These are phyloP conservation scores for Phyllosticta citrichinensis DNA, from an alignment of 2,329 filamentous ascomycete genomes.

Conservation along the genomic window DNA sequence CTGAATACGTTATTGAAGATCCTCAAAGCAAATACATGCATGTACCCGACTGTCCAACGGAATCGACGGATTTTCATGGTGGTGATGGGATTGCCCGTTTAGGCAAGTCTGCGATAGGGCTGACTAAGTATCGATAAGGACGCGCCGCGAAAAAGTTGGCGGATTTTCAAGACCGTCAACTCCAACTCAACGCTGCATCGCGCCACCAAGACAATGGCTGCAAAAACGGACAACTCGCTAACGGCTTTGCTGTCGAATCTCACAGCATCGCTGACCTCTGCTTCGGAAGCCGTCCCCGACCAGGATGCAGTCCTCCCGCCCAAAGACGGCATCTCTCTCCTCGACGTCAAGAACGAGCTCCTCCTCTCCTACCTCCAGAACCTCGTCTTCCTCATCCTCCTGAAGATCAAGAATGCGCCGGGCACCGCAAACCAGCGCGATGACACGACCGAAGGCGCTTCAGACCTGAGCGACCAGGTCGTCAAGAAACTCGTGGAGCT, in stretches of 20 bases:
- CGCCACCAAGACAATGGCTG: conserved; percentile 11
- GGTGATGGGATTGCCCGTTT: background rate
- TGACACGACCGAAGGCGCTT: conserved; percentile 28
- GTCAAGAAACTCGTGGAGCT: conserved; percentile 84
- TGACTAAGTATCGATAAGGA: background rate
- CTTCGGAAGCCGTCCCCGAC: conserved; percentile 37
- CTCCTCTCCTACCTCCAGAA: conserved; percentile 93
- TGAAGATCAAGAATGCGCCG: conserved; percentile 49
- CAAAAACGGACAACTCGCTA: conserved; percentile 25
- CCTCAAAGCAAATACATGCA: too few species aligned
- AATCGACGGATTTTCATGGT: background rate
- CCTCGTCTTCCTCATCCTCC: conserved; percentile 73
- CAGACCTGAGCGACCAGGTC: conserved; percentile 49
- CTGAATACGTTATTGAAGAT: too few species aligned
- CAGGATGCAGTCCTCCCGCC: conserved; percentile 51
- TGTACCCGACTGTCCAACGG: too few species aligned
- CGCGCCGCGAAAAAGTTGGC: background rate
- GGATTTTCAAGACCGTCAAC: background rate
- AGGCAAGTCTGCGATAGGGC: background rate
- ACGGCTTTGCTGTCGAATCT: conserved; percentile 33
- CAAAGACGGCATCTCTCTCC: conserved; percentile 79
- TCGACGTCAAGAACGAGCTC: conserved; percentile 96
- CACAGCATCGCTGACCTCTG: conserved; percentile 55
- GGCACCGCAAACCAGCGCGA: conserved; percentile 19
- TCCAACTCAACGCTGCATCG: background rate